These are phyloP conservation scores for Mycena sanguinolenta DNA, from an alignment of 768 basidiomycete species.

Conservation along the genomic window DNA sequence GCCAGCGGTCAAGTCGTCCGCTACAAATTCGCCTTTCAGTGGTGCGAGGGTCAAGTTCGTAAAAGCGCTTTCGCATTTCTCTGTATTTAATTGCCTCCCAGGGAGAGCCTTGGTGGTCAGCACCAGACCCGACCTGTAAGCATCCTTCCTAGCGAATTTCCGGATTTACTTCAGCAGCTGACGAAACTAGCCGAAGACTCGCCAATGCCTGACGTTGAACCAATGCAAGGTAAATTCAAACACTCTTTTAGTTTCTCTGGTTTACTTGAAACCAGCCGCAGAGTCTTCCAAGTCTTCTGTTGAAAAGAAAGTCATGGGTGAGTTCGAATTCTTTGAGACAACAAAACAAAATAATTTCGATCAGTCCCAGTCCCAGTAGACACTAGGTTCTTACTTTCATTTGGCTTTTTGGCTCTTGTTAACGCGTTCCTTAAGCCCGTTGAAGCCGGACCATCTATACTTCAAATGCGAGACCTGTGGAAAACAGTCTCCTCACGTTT, in stretches of 20 bases:
- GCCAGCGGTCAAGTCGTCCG: slow-evolving; percentile 70
- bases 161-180: background rate
- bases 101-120: slow-evolving; percentile 65
- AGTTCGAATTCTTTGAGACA: background rate
- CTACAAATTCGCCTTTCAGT: slow-evolving; percentile 88
- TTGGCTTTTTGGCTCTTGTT: background rate
- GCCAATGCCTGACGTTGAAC: background rate
- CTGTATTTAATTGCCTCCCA: slow-evolving; percentile 29
- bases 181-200: background rate
- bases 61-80: background rate
- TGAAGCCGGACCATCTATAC: slow-evolving; percentile 38
- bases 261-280: background rate
- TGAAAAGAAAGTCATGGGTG: background rate
- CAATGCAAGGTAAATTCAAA: background rate
- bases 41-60: slow-evolving; percentile 78
- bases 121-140: background rate
- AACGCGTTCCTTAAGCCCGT: slow-evolving; percentile 31
- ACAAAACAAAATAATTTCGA: background rate
- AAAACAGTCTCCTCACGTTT: slow-evolving; percentile 64
- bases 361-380: background rate
- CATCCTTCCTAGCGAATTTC: background rate
- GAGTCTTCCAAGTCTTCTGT: background rate
- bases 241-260: background rate
- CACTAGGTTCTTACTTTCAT: background rate
- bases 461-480: slow-evolving; percentile 59